Evolutionary conservation across 2,329 filamentous ascomycete species (phyloP), one percentile per base, ranked within the genome.

Genomic region (Pyricularia sp.): DNA sequence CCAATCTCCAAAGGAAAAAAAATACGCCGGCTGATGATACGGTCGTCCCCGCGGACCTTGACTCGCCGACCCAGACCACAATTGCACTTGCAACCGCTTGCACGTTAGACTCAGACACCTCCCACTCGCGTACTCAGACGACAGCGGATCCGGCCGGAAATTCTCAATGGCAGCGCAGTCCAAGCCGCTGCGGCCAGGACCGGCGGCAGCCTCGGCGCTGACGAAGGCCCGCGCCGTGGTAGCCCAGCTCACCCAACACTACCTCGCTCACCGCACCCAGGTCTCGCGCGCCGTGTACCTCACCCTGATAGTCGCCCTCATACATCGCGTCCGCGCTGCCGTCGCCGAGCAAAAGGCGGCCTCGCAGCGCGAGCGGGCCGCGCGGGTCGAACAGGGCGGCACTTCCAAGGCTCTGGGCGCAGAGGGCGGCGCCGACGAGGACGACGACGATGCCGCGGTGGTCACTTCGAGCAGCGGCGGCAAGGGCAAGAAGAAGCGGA

Each of bases 321-420:
- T 90, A 70, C 94, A 97, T 78, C 93, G 95, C 74, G 89, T 98
- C 68, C 93, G 94, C 74, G 90, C 93, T 86, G 94, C 94, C 74
- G 90, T 98, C 76, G 90, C 91, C 70, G 94, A 97, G 78, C 95
- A 98, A 78, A 97, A 97, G 78, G 92, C 92, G 20, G 92, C 93
- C 2, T 90, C 91, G 1, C 83, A 83, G 68, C 87, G 90, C 71
- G 89, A 92, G 70, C 86, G 88, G 6, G 86, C 88, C 72, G 80
- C 83, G 73, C 81, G 84, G 72, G 77, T 78, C 36, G 78, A 80
- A 36, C 79, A 78, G 75, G 42, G 64, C 9, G 42, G 28, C 75
- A 88, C 78, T 73, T 85, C 77, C 75, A 61, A 25, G 23, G 81
- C 75, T 73, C 71, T 75, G 73, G 72, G 77, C 17, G 71, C 72